A percentile compares a stretch with the other conserved stretches of the same genome.
Evolutionary conservation across 345 rosid species (phyloP).

Genomic region (Acer campestre): DNA sequence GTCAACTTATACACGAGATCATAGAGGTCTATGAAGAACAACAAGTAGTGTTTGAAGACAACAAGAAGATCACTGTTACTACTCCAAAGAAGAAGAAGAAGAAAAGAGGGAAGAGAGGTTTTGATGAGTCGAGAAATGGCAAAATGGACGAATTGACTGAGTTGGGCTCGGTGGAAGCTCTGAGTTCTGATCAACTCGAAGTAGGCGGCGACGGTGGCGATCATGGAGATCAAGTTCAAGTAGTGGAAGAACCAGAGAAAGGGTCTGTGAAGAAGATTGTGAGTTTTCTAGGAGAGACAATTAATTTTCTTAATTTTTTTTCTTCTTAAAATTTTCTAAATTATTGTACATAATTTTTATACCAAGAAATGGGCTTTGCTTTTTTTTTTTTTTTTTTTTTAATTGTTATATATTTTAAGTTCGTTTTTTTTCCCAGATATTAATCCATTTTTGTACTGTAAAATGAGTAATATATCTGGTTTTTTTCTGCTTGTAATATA

Average conservation of each 20-base stretch:
- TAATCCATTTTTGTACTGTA: neutral
- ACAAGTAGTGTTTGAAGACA: conserved; percentile 6
- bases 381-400: no score
- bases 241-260: conserved; percentile 29
- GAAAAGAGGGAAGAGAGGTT: conserved; percentile 14
- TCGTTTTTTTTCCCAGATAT: neutral
- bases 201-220: neutral
- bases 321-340: no score
- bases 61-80: conserved; percentile 17
- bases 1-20: conserved; percentile 42
- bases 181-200: neutral
- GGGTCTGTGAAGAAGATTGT: conserved; percentile 36
- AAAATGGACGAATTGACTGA: conserved; percentile 1
- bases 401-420: no score
- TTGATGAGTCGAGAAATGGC: neutral
- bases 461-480: conserved; percentile 6
- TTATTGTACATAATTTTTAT: no score
- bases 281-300: conserved; percentile 35
- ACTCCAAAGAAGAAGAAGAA: conserved; percentile 21
- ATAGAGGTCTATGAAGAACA: conserved; percentile 47
- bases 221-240: neutral
- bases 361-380: no score
- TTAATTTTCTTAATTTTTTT: no score
- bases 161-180: conserved; percentile 5
- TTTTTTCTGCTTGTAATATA: neutral